Base-by-base conservation (phyloP, 495 filamentous ascomycete species). In the Neurospora sp. region DNA sequence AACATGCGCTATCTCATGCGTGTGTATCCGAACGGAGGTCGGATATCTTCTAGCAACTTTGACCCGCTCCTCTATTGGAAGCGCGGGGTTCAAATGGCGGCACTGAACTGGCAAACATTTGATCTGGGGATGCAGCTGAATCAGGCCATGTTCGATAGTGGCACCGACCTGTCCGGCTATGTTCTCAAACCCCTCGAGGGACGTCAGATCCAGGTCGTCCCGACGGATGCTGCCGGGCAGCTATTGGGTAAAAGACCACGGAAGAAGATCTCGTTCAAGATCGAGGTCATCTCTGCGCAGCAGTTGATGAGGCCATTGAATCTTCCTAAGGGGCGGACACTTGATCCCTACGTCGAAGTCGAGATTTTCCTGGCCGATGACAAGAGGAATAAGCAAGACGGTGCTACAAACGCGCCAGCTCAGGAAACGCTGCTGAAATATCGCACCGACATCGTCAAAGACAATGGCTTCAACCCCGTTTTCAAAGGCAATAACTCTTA, bases 71-170 rank as follows among this genome's bases (percentile, higher is more conserved):
- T 90, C 72, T 96, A 93, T 81, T 99, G 96, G 96, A 89, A 96
- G 66, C 92, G 93, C 71, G 96, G 96, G 39, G 96, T 97, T 11
- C 95, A 98, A 80, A 97, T 98, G 95, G 93, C 90, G 4, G 96
- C 96, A 2, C 86, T 97, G 75, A 99, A 99, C 81, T 99, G 96
- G 96, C 96, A 99, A 81, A 99, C 95, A 0, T 98, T 96, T 77
- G 96, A 98, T 77, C 86, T 94, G 39, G 92, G 93, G 18, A 94
- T 97, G 90, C 94, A 98, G 80, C 85, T 98, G 79, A 98, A 98
- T 77, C 93, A 95, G 72, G 96, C 96, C 75, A 99, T 99, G 96
- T 99, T 98, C 81, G 92, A 93, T n/a, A 91, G 93, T 70, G 94
- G 94, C 39, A 90, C 89, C 27, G 96, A 97, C 82, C 89, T 90